Evolutionary conservation across 169 alveolate species (phyloP), one percentile per base, ranked within the genome.

Genomic region (Eimeria mitis): DNA sequence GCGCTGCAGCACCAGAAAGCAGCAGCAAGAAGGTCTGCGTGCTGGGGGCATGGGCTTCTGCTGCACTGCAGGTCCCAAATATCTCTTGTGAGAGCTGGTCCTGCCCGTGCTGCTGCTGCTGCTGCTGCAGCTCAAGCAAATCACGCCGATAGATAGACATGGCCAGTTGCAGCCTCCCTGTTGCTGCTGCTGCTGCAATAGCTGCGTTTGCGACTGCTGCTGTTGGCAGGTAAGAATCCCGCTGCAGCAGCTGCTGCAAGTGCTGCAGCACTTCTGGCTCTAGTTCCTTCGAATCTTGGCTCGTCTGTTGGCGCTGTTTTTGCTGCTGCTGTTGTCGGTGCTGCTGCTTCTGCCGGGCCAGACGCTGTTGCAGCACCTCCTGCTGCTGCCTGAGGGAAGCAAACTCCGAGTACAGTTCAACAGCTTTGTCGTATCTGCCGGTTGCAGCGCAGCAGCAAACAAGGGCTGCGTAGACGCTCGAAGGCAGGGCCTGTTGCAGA

Each of bases 161-260:
- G 47, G 92, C 92, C 81, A 85, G 92, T 68, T 85, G 92, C 81
- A 85, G 63, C 81, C 92, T 37, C 28, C 92, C 92, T 8, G 92
- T 85, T 85, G 92, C 92, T 25, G 92, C 79, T 40, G 92, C 92
- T 61, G 92, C 76, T 61, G 92, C 81, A 23, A 85, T 56, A 63
- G 92, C 92, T 37, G 92, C 76, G 71, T 85, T 85, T 81, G 42
- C 81, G 0, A 85, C 68, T 85, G 59, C 40, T n/a, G 81, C 92
- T 25, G 37, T 85, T 7, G 92, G 92, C 54, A 85, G 54, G 79
- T 85, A 85, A 13, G 92, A 61, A 37, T 85, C 92, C 44, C 92
- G 92, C 49, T 56, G 92, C 52, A 85, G 81, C 63, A 85, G 92
- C 92, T 85, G 92, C 79, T 85, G 92, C 68, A 85, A 81, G 92